Percentiles rank a stretch among this genome's conserved stretches.
phyloP scores from a whole-genome alignment of 2,329 filamentous ascomycete genomes.

The Pseudogymnoascus pannorum region DNA sequence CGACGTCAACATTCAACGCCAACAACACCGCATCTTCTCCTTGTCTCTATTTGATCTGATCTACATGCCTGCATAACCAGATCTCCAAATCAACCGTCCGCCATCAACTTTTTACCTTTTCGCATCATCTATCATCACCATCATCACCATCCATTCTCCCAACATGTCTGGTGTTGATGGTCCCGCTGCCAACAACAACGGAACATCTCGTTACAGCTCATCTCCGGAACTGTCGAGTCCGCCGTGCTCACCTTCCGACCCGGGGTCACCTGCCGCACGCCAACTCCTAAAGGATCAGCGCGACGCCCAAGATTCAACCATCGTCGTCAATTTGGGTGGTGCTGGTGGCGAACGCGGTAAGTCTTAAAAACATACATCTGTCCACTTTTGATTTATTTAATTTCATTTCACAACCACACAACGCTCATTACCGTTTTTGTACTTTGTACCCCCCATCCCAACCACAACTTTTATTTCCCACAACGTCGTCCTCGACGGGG shows the following conservation, averaged over 20 bases:
- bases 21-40: no score
- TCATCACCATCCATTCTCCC: background rate
- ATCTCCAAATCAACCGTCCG: no score
- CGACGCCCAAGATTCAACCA: conserved; percentile 17
- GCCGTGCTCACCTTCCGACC: conserved; percentile 43
- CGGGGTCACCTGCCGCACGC: conserved; percentile 32
- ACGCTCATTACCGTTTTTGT: background rate
- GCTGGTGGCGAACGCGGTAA: conserved; percentile 9
- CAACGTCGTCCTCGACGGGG: background rate
- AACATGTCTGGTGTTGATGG: conserved; percentile 2
- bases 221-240: conserved; percentile 45
- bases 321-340: conserved; percentile 20
- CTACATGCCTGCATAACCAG: no score
- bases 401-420: background rate
- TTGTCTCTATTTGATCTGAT: no score
- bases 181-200: background rate
- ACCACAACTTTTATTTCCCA: background rate
- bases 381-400: background rate
- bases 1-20: no score
- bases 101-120: no score
- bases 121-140: background rate
- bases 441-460: background rate
- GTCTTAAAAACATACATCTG: background rate
- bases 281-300: background rate
- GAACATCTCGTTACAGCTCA: conserved; percentile 19